Evolutionary conservation across 176 grass and related monocot genomes (phyloP), one percentile per base, ranked within the genome.

Genomic region (Musa beccarii): DNA sequence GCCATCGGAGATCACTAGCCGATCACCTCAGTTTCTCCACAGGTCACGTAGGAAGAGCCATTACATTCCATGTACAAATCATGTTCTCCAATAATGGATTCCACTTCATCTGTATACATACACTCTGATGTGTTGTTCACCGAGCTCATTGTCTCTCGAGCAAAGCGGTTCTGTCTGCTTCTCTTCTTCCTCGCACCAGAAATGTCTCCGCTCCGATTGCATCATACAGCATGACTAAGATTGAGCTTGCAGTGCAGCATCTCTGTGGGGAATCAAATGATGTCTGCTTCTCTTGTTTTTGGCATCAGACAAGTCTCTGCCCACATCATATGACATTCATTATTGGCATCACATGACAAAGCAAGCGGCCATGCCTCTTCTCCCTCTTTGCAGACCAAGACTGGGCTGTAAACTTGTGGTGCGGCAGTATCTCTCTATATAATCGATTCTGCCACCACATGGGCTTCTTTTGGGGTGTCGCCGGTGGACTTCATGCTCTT

Each of bases 211-310:
- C 62, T 64, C 62, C 0, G 34, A 43, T 43, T 43, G 24, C 62
- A 64, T 64, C 62, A 64, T 64, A 10, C 3, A 43, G 29, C 29
- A 34, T 34, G 29, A 34, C 29, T 34, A 34, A 34, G 29, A 34
- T 34, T 4, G 4, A 34, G 29, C 29, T 34, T 43, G 34, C 34
- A 43, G 4, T 34, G 34, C 3, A 43, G 34, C 4, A 43, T 43
- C 34, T 6, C 34, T 43, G 29, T 4, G 29, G 29, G 29, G 29
- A 34, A 34, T 34, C 29, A 34, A 34, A 34, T 34, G 29, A 34
- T 70, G 68, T 70, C 43, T 49, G 29, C 34, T 69, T 14, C 68
- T 70, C 34, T 50, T 51, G 10, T 51, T 70, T 51, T 70, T 70
- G 25, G 34, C 17, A 51, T 43, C 17, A 7, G 63, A 66, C 0